Evolutionary conservation across 805 yeast species (phyloP).

Genomic region (Candida hispaniensis): DNA sequence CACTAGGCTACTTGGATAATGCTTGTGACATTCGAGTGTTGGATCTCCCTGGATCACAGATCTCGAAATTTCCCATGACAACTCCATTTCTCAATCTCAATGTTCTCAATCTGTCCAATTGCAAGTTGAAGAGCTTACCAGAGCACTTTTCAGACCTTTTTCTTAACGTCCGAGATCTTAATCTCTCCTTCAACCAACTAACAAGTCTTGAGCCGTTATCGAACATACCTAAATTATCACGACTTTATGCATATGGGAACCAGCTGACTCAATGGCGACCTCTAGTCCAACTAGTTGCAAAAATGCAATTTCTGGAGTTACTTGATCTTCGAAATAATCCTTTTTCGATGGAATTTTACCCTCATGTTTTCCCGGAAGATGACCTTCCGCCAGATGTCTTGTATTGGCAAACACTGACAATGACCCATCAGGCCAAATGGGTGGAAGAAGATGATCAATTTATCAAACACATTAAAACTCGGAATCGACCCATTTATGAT

Average conservation of each 20-base stretch:
- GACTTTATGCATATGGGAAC: constrained; percentile 25
- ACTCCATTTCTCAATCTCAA: constrained; percentile 27
- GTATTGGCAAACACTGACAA: constrained; percentile 7
- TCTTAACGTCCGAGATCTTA: constrained; percentile 28
- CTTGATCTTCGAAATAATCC: constrained; percentile 9
- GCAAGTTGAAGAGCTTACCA: constrained; percentile 24
- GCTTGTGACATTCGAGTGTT: constrained; percentile 29
- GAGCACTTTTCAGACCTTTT: constrained; percentile 20
- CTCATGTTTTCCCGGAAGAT: constrained; percentile 5
- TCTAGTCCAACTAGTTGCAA: background rate
- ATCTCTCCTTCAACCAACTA: constrained; percentile 26
- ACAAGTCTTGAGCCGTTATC: constrained; percentile 23
- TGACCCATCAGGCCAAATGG: constrained; percentile 6
- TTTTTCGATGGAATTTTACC: constrained; percentile 5
- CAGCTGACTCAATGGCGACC: too few species aligned
- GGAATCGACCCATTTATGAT: constrained; percentile 1
- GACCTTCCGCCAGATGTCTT: background rate
- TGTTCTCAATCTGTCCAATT: constrained; percentile 25
- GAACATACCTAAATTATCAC: constrained; percentile 24
- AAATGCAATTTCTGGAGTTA: constrained; percentile 1
- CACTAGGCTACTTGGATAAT: constrained; percentile 13
- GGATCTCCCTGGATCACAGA: constrained; percentile 33
- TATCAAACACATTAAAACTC: constrained; percentile 4
- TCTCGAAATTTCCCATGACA: constrained; percentile 18
- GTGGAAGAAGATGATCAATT: constrained; percentile 2